Base-by-base conservation (phyloP, 805 yeast genomes). In the Yarrowia sp. region DNA sequence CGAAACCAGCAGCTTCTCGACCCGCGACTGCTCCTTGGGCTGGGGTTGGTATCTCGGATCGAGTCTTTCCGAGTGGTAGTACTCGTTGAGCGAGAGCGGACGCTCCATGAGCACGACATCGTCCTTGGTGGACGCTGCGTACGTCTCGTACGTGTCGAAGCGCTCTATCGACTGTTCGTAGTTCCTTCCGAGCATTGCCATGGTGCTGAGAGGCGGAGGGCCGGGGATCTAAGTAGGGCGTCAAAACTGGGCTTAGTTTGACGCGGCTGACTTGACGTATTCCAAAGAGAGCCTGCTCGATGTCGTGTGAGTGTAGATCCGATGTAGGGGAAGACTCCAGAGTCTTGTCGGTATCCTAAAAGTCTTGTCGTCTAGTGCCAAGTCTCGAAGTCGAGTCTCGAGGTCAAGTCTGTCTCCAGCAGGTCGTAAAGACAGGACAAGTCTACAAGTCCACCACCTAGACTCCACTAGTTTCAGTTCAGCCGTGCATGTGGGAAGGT, bases 21-120 rank as follows among this genome's bases (percentile, higher is more conserved):
- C 42, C 9, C 32, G 7, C 12, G 42, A 24, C 42, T 22, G 42
- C 16, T 33, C 32, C 24, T 33, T 47, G 14, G 56, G 22, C 18
- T 1, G 58, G 58, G 1, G 58, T 27, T n/a, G n/a, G 42, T 51
- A 51, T 1, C 33, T 14, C 0, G 58, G 58, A 12, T 51, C 58
- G 16, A 51, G 31, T 6, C 58, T n/a, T 18, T 51, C 58, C 14
- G 58, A 51, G 16, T 51, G 58, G 33, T 33, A 51, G 32, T 51
- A 51, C n/a, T 22, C 44, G 22, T 21, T n/a, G 25, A 33, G 38
- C 6, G 58, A 51, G 14, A 35, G 18, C 6, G 58, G 58, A 8
- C 58, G 31, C 24, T 51, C 42, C 32, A 51, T 51, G 13, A 24
- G 42, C 16, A 16, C 21, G 12, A 35, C 8, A 13, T 51, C 58